Evolutionary conservation across 192 early-diverging fungal species (phyloP).

Genomic region (Coemansia sp.): DNA sequence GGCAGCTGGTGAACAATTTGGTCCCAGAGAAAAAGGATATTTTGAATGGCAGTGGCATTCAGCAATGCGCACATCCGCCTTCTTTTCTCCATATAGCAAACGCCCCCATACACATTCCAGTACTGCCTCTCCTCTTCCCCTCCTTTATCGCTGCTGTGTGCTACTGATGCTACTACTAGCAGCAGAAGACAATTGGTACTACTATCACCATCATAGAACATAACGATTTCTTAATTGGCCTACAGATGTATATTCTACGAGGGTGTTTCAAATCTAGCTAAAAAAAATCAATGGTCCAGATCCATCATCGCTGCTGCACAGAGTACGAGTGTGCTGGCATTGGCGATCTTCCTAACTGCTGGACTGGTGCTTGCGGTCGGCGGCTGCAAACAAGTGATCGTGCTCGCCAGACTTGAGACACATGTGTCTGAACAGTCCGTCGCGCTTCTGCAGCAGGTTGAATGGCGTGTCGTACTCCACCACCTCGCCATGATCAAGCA

Average conservation of each 20-base stretch:
- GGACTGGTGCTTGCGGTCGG: conserved; percentile 54
- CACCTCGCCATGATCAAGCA: conserved; percentile 73
- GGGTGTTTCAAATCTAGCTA: too few relatives aligned
- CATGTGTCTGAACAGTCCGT: conserved; percentile 67
- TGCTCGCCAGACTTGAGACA: conserved; percentile 82
- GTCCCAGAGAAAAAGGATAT: background rate
- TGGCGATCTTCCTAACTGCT: background rate
- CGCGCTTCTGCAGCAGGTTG: conserved; percentile 55
- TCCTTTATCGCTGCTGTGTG: background rate
- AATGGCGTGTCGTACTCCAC: conserved; percentile 69
- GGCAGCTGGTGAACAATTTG: too few relatives aligned
- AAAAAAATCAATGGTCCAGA: background rate
- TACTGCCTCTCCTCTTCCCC: background rate
- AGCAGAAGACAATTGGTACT: background rate
- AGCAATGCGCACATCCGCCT: too few relatives aligned
- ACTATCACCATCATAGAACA: too few relatives aligned
- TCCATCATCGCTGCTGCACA: background rate
- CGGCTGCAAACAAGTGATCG: conserved; percentile 66
- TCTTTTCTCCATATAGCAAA: too few relatives aligned
- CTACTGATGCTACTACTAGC: background rate
- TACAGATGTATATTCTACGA: too few relatives aligned
- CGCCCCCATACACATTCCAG: background rate
- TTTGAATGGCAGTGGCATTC: background rate
- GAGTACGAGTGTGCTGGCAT: too few relatives aligned
- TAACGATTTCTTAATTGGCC: too few relatives aligned